A percentile compares a stretch with the other conserved stretches of the same genome.
These are phyloP conservation scores for Anethum foeniculum DNA, from an alignment of 140 eudicot species.

Conservation along the genomic window DNA sequence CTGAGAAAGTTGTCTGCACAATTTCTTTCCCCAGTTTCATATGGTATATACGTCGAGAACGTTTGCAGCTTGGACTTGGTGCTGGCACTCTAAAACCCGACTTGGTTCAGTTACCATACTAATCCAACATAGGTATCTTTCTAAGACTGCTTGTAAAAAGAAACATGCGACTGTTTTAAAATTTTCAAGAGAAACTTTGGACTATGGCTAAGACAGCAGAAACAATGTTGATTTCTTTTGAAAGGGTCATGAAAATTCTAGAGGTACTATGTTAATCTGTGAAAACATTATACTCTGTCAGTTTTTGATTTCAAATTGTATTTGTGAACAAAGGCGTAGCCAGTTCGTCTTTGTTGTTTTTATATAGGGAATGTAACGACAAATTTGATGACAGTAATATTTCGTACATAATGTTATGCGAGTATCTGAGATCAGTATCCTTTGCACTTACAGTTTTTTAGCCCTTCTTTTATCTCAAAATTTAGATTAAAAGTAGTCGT, in stretches of 20 bases:
- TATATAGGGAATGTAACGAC: neutral
- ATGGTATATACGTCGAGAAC: neutral
- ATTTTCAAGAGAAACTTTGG: neutral
- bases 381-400: neutral
- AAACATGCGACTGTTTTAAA: neutral
- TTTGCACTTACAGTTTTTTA: neutral
- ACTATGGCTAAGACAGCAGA: neutral
- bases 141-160: neutral
- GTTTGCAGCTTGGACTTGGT: neutral
- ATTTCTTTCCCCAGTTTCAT: neutral
- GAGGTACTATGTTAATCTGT: neutral
- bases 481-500: neutral
- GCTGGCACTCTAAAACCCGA: neutral
- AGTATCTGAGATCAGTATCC: neutral
- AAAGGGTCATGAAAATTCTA: neutral
- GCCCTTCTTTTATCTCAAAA: neutral
- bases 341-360: neutral
- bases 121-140: neutral
- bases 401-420: neutral
- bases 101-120: neutral
- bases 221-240: neutral
- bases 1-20: neutral
- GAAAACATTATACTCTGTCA: neutral
- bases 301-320: neutral
- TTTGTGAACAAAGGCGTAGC: neutral